Evolutionary conservation across 2,329 filamentous ascomycete genomes (phyloP).

Genomic region (Colletotrichum lini): DNA sequence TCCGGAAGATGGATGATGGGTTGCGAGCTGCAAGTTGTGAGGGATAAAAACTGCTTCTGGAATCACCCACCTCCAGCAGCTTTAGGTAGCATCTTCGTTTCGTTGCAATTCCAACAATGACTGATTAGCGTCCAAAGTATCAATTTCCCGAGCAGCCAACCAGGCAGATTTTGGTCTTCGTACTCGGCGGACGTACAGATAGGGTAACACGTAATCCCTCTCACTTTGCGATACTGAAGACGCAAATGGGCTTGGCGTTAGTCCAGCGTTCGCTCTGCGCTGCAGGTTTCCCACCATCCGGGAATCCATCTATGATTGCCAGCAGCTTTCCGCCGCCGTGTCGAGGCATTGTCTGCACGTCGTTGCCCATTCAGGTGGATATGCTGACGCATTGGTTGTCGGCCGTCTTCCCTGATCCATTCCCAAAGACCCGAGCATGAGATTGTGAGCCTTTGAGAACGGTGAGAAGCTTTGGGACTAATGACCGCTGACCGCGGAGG

Average conservation of each 20-base stretch:
- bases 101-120: background rate
- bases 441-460: background rate
- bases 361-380: constrained; percentile 32
- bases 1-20: background rate
- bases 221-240: background rate
- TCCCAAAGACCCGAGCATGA: background rate
- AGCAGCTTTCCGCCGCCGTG: constrained; percentile 2
- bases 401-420: constrained; percentile 26
- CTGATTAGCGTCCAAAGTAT: background rate
- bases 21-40: background rate
- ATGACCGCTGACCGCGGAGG: constrained; percentile 31
- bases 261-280: background rate
- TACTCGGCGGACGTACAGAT: no score
- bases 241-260: background rate
- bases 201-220: background rate
- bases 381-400: constrained; percentile 22
- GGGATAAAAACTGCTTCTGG: background rate
- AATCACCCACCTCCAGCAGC: no score
- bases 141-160: background rate
- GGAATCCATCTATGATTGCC: background rate
- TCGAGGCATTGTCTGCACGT: constrained; percentile 6
- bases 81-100: no score
- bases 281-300: background rate
- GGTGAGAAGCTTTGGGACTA: constrained; percentile 24
- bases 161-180: background rate